Base-by-base conservation (phyloP, 306 rosid species). In the Castanea crenata region DNA sequence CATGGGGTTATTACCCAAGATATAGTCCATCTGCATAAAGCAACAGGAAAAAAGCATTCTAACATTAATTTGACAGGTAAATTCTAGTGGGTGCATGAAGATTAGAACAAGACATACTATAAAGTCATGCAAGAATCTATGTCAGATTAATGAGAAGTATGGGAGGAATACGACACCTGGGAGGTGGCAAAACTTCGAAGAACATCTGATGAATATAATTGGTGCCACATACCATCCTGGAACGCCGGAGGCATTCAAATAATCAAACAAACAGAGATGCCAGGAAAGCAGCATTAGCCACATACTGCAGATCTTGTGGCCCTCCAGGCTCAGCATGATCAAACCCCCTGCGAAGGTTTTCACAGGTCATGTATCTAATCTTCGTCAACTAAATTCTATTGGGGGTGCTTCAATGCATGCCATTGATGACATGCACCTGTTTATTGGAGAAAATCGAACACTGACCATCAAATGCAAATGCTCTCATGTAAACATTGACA, bases 1-100 rank as follows among this genome's bases (percentile, higher is more conserved):
- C 87, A 85, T 74, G 18, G 97, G 92, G 77, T 91, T 89, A 59
- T 85, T 87, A n/a, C 92, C 95, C 61, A 91, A 51, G 21, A 91
- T 89, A 80, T 89, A 91, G 69, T 91, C 95, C 21, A 89, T 74
- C 95, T 90, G 87, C 38, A 52, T 18, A 52, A 74, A 19, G 7
- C 9, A 81, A 29, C 68, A 65, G 4, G 65, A 16, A 65, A 65
- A 13, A 46, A 70, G 5, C 1, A 21, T 23, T 20, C 46, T 68
- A 78, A 74, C 34, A 18, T 6, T 38, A 0, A 10, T 34, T 38
- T 9, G 27, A 62, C 16, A 49, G 54, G 16, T 3, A 49, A 10
- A 49, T 49, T 3, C 54, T 49, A 49, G 54, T 49, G 54, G 54
- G 15, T 12, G 54, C 54, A 49, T 49, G 54, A 49, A 49, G 15